Evolutionary conservation across 495 filamentous ascomycete species (phyloP), one percentile per base, ranked within the genome.

Genomic region (Oidiodendron maius): DNA sequence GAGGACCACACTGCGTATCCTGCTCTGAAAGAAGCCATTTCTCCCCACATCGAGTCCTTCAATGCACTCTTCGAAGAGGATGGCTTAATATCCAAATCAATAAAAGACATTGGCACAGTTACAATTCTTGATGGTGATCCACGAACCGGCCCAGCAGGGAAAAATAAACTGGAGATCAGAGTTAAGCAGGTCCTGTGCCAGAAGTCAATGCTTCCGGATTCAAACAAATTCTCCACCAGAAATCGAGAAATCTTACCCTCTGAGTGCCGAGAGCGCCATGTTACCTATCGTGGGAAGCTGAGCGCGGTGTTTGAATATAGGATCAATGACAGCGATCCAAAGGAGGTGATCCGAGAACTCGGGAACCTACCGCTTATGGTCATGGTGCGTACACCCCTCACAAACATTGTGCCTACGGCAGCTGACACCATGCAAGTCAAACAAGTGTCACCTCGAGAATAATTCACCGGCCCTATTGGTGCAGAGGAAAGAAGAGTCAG

Each of bases 281-380:
- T 81, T 43, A 87, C 90, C 9, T 98, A 98, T 65, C 76, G 89
- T 55, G 93, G 91, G 38, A 89, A 84, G 67, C 74, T 97, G 49
- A 81, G 82, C 48, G 87, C 82, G 12, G 79, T 79, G 32, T 69
- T 98, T 17, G 85, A 94, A 63, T 91, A 83, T 58, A 81, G 71
- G 58, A 74, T 97, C 58, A 96, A 96, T 64, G 75, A 87, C 69
- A 89, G 84, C 32, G 82, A 91, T 53, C 86, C 87, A 74, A 74
- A 78, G 57, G 84, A 89, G 57, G 76, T 83, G 42, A 72, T 87
- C 35, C 76, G 91, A 46, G 91, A 96, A 56, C 68, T 96, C 59
- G 93, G 93, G 15, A 78, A 87, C 52, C 71, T 96, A 46, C 93
- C 93, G 20, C 83, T 98, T 51, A 96, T 97, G 91, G 65, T 98